Evolutionary conservation across 148 eudicot species (phyloP), one percentile per base, ranked within the genome.

Genomic region (Rhododendron griersonianum): DNA sequence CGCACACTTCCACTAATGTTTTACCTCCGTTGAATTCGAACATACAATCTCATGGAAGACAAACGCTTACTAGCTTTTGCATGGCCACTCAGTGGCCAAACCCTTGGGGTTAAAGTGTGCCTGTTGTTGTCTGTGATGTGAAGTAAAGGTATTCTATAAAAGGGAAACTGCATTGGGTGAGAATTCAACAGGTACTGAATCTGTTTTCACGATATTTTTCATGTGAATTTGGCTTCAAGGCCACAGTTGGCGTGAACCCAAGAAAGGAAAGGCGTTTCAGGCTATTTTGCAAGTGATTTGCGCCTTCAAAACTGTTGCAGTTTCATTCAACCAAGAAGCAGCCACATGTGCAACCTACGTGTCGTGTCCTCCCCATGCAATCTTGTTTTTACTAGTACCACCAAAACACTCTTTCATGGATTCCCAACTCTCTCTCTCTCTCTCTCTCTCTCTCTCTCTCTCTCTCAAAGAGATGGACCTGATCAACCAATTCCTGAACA

Each of bases 401-500:
- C 65, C 30, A 69, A 28, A 55, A 53, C 74, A 65, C 37, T 69
- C 37, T 69, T 28, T 69, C 37, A 28, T 69, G 75, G 37, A 11
- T 69, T 41, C 7, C 8, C 45, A 41, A 41, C 45, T 0, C 71
- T 18, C n/a, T 57, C 63, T 57, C 35, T n/a, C 65, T 21, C 75
- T 28, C 75, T 67, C 35, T 67, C 73, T 65, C 5, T 67, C 73
- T 67, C 74, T 67, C 75, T 28, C 35, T 28, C 35, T 53, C 67
- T 39, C 67, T 76, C 80, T 55, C 28, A 19, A 25, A 28, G 50
- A 28, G 14, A 69, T 69, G 75, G 75, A 69, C 7, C 75, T 69
- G 39, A 69, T 69, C 11, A 69, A 69, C 37, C 67, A 78, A 89
- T 91, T 85, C n/a, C 76, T 89, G 65, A 89, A 91, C 86, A 71